Percentiles rank a stretch among this genome's conserved stretches.
These are phyloP conservation scores for Fomes fomentarius DNA, from an alignment of 1,284 basidiomycete species.

Conservation along the genomic window DNA sequence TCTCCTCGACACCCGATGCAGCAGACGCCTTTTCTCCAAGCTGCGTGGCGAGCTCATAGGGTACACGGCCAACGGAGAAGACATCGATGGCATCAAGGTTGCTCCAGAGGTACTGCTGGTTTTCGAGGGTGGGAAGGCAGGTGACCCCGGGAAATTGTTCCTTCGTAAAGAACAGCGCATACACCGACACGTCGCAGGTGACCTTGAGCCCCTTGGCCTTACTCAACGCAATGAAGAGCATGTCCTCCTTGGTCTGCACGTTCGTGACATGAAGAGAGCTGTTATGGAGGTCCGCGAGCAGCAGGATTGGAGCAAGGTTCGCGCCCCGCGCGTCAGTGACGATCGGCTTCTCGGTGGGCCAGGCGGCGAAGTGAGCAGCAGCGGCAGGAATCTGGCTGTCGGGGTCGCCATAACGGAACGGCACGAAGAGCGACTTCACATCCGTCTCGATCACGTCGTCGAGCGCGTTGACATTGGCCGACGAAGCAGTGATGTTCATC, in stretches of 20 bases:
- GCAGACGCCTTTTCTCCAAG: constrained; percentile 69
- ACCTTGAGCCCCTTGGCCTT: constrained; percentile 95
- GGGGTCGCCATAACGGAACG: constrained; percentile 63
- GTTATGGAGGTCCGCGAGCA: constrained; percentile 91
- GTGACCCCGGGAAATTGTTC: constrained; percentile 72
- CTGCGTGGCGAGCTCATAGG: constrained; percentile 78
- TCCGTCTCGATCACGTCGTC: constrained; percentile 80
- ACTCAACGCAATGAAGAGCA: constrained; percentile 90
- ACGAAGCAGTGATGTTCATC: constrained; percentile 77
- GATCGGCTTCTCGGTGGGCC: constrained; percentile 92
- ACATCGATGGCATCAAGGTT: constrained; percentile 87
- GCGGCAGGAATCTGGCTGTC: constrained; percentile 63
- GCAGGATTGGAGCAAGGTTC: constrained; percentile 90
- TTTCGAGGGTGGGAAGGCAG: constrained; percentile 76
- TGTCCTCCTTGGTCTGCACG: constrained; percentile 86
- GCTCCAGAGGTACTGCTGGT: constrained; percentile 89
- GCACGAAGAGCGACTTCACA: constrained; percentile 85
- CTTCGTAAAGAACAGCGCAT: constrained; percentile 88
- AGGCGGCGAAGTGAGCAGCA: constrained; percentile 88
- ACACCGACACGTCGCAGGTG: constrained; percentile 95
- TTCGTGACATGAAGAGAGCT: constrained; percentile 95
- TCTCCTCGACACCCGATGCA: constrained; percentile 86
- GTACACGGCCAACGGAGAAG: constrained; percentile 88
- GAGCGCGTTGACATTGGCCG: constrained; percentile 66
- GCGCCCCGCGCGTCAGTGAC: constrained; percentile 93